Base-by-base conservation (phyloP, 257 asterid species). In the Avicennia marina region DNA sequence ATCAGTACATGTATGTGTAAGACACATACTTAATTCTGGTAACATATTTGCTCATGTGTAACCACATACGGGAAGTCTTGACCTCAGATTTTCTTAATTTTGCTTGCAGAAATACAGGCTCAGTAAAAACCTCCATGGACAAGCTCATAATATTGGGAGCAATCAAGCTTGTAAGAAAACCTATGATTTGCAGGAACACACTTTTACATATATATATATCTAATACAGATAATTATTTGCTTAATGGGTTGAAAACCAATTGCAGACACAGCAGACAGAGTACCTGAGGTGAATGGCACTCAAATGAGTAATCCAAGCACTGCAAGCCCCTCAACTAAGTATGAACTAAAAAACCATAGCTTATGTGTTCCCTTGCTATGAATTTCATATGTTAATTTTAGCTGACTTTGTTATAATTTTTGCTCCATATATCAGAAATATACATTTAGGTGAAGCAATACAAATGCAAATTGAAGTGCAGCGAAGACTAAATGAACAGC, bases 391-490 rank as follows among this genome's bases (percentile, higher is more conserved):
- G n/a, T n/a, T n/a, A n/a, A n/a, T n/a, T n/a, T n/a, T n/a, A n/a
- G n/a, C n/a, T n/a, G n/a, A n/a, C n/a, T n/a, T n/a, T n/a, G n/a
- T n/a, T n/a, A n/a, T n/a, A n/a, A n/a, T n/a, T n/a, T n/a, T n/a
- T n/a, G n/a, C n/a, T n/a, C n/a, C n/a, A n/a, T n/a, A n/a, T n/a
- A n/a, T n/a, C 89, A 89, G 97, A 72, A 81, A 75, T 64, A 18
- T 84, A 32, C 89, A 84, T 39, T 60, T 70, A 34, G 83, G 76
- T 2, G 91, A 84, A 63, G 96, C 91, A 60, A 72, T 87, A 71
- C 89, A 81, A 52, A 78, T 81, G 87, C 96, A 87, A 75, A 84
- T 87, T 15, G 89, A 87, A 69, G 94, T 82, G 62, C 96, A 87
- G 60, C 74, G 81, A 74, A 80, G 83, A 72, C 83, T 87, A n/a